Evolutionary conservation across 345 rosid genomes (phyloP), one percentile per base, ranked within the genome.

Genomic region (Melastoma malabathricum): DNA sequence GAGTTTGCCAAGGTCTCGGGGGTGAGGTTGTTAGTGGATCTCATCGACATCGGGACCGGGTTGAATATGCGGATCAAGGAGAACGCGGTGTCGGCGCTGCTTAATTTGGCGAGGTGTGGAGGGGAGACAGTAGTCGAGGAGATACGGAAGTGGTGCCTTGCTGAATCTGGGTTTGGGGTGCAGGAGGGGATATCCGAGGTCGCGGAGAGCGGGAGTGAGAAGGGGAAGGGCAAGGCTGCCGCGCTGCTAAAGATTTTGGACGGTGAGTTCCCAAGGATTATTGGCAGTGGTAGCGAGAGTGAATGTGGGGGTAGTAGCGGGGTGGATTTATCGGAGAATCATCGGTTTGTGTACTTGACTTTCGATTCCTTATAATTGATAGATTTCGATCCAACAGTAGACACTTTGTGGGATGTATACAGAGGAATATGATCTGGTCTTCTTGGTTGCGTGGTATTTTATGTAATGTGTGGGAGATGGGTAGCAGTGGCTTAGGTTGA

Each of bases 41-140:
- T 86, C 75, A n/a, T 86, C 47, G 96, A 86, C 67, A 43, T 61
- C 14, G 76, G 75, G 17, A 86, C 98, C 19, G 92, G 89, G 0
- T 79, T 79, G 15, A 80, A 76, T 58, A 57, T 15, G 6, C 62
- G 94, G 51, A 72, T 74, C 25, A 86, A 75, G 71, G 96, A 90
- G 71, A 90, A 90, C 54, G 73, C 89, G 3, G 82, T 86, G 34
- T 79, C 78, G 0, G 85, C 87, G 22, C 68, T 90, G 69, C 59
- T 90, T 68, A 90, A 84, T 67, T 52, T 90, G 53, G 87, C 71
- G 22, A 70, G 82, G 19, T 60, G 68, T 19, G 87, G 93, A 15
- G 64, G 85, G 0, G 82, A 77, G 41, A 61, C 51, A 15, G 89
- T 65, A 55, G 47, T 47, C 54, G 60, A 34, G 54, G 82, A 82